Conservation (phyloP, 179 eudicot species). For the Silene coronaria region DNA sequence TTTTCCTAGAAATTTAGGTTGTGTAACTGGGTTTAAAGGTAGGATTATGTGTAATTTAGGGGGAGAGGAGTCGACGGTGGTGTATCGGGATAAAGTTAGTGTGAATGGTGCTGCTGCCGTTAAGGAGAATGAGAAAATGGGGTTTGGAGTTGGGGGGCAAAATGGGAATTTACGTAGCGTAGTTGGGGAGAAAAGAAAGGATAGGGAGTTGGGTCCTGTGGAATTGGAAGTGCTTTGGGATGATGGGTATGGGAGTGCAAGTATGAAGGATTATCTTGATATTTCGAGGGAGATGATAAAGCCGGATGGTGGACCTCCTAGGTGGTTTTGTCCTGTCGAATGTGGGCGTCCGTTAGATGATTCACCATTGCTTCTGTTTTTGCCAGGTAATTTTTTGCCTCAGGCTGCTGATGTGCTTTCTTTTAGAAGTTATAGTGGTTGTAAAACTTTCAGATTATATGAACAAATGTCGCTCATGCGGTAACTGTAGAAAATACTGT, state of each 20-base stretch:
- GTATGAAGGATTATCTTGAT: constrained; percentile 76
- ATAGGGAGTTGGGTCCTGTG: constrained; percentile 16
- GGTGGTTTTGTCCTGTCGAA: constrained; percentile 72
- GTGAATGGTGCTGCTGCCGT: constrained; percentile 37
- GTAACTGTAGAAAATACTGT: too few species aligned
- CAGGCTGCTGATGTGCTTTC: background rate
- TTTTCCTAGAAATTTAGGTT: constrained; percentile 29
- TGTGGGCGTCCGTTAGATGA: constrained; percentile 50
- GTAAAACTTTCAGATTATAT: background rate
- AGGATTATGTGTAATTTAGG: constrained; percentile 38
- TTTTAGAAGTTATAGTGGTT: background rate
- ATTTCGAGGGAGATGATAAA: constrained; percentile 45
- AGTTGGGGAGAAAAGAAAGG: constrained; percentile 24
- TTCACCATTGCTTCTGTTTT: constrained; percentile 66
- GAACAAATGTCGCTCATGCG: too few species aligned
- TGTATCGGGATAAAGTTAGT: constrained; percentile 34
- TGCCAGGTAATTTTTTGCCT: constrained; percentile 55
- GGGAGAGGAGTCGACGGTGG: constrained; percentile 32
- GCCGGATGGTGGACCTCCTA: constrained; percentile 68
- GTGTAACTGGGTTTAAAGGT: constrained; percentile 30
- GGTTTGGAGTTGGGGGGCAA: constrained; percentile 37
- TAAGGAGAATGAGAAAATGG: constrained; percentile 25
- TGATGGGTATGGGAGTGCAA: constrained; percentile 65
- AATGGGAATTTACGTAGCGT: constrained; percentile 39
- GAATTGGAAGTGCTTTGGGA: constrained; percentile 57